Percentiles rank a stretch among this genome's conserved stretches.
phyloP scores from a whole-genome alignment of 1,139 yeast species.

The Yamadazyma sp. region DNA sequence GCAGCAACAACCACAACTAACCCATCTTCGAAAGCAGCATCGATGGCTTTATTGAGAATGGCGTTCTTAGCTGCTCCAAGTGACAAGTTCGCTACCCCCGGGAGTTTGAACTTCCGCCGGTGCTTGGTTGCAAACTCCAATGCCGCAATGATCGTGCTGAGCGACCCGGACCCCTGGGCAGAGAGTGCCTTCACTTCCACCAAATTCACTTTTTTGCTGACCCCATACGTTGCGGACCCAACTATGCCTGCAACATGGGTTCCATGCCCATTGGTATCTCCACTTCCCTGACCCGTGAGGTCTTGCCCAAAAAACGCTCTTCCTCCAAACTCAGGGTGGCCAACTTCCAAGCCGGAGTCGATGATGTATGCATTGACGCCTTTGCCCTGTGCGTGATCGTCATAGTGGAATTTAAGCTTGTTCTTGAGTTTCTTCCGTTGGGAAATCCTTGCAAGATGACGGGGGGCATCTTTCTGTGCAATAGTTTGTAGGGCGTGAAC shows the following conservation, averaged over 20 bases:
- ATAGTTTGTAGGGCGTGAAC: conserved; percentile 45
- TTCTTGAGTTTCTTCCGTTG: conserved; percentile 39
- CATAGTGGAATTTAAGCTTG: conserved; percentile 26
- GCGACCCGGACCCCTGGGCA: conserved; percentile 59
- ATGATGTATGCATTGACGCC: conserved; percentile 74
- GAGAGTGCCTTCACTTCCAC: conserved; percentile 74
- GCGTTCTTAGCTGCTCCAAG: conserved; percentile 69
- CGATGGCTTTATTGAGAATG: conserved; percentile 69
- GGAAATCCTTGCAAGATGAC: conserved; percentile 68
- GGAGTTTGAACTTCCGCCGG: conserved; percentile 36
- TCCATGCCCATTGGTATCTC: conserved; percentile 73
- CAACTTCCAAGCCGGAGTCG: conserved; percentile 68
- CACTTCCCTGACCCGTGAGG: conserved; percentile 59
- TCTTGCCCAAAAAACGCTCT: conserved; percentile 61
- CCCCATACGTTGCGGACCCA: conserved; percentile 77
- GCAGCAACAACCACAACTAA: conserved; percentile 85
- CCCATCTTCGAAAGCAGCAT: conserved; percentile 70
- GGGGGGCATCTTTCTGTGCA: conserved; percentile 52
- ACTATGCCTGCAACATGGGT: conserved; percentile 92
- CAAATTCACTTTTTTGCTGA: conserved; percentile 65
- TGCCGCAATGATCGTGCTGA: conserved; percentile 68
- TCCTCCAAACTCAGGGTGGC: conserved; percentile 66
- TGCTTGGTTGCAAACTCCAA: conserved; percentile 72
- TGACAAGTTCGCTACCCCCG: conserved; percentile 77
- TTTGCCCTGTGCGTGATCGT: conserved; percentile 23